Evolutionary conservation across 1,284 basidiomycete species (phyloP).

Genomic region (Taiwanofungus camphoratus): DNA sequence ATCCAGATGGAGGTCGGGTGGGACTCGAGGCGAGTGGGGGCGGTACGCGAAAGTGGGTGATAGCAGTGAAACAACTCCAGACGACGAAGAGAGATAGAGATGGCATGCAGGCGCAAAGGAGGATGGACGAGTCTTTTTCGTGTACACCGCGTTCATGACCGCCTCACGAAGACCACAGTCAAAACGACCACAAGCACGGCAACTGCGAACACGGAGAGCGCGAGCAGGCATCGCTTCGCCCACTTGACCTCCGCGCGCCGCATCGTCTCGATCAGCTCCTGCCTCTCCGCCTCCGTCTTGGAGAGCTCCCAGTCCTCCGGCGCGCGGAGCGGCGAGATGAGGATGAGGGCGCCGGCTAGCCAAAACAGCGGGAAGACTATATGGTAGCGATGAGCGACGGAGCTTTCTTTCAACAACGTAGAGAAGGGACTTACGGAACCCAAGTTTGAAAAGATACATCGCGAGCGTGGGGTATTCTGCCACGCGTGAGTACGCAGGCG

Average conservation of each 20-base stretch:
- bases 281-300: conserved; percentile 33
- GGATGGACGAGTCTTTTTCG: no score
- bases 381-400: neutral
- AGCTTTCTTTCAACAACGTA: neutral
- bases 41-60: neutral
- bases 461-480: conserved; percentile 28
- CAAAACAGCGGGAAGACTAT: conserved; percentile 41
- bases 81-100: neutral
- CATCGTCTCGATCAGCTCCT: conserved; percentile 31
- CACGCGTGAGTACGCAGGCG: conserved; percentile 21
- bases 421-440: conserved; percentile 22
- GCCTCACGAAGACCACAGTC: conserved; percentile 12
- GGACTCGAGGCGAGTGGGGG: no score
- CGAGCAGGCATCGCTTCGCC: conserved; percentile 36
- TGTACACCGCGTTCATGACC: neutral
- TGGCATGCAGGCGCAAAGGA: neutral
- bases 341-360: conserved; percentile 34
- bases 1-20: no score
- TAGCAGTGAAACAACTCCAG: neutral
- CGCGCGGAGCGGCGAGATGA: conserved; percentile 33
- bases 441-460: conserved; percentile 31
- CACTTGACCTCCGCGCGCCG: conserved; percentile 33
- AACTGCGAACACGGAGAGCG: conserved; percentile 15
- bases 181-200: conserved; percentile 13
- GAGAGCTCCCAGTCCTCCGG: conserved; percentile 34